These are phyloP conservation scores for Asterophora parasitica DNA, from an alignment of 768 basidiomycete genomes.

Conservation along the genomic window DNA sequence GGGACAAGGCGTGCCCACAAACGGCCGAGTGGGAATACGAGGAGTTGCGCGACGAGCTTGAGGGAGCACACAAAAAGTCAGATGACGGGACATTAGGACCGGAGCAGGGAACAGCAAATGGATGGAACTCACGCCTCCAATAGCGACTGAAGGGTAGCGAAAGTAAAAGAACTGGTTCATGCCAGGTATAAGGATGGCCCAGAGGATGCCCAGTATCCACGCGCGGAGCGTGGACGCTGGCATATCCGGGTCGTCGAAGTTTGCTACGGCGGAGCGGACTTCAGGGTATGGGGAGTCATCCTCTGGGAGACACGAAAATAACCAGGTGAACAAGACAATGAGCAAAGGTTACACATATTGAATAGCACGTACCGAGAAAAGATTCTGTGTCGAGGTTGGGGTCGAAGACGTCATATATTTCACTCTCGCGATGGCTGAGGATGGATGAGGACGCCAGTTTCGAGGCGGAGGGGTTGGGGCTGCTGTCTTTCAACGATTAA, in stretches of 20 bases:
- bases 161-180: constrained; percentile 80
- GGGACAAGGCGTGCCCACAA: constrained; percentile 62
- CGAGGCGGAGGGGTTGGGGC: constrained; percentile 18
- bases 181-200: constrained; percentile 60
- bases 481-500: constrained; percentile 11
- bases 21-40: constrained; percentile 67
- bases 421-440: constrained; percentile 23
- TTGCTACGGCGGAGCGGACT: constrained; percentile 71
- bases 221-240: constrained; percentile 55
- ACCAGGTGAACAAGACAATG: too few relatives aligned
- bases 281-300: constrained; percentile 87
- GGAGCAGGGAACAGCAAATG: background rate
- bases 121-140: constrained; percentile 40
- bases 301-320: constrained; percentile 18
- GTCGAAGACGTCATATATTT: constrained; percentile 28
- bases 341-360: background rate
- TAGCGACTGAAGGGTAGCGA: constrained; percentile 60
- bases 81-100: too few relatives aligned
- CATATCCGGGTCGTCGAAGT: constrained; percentile 65
- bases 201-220: constrained; percentile 53
- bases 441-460: constrained; percentile 20
- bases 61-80: constrained; percentile 1
- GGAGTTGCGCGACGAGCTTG: constrained; percentile 62
- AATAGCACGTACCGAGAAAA: constrained; percentile 11
- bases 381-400: constrained; percentile 32